These are phyloP conservation scores for Colletotrichum phormii DNA, from an alignment of 2,329 filamentous ascomycete genomes.

Conservation along the genomic window DNA sequence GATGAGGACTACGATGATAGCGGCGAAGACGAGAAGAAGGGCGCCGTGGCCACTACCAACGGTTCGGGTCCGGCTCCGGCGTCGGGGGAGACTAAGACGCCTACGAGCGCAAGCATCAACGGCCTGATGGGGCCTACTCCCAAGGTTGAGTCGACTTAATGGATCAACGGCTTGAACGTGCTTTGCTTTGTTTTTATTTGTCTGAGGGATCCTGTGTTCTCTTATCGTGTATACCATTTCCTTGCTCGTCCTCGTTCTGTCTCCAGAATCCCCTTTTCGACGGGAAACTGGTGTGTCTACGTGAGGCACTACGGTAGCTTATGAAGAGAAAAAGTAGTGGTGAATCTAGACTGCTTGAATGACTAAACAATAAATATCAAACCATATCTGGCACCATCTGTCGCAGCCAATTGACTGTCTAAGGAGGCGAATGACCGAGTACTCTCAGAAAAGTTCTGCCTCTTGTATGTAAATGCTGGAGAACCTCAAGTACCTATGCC, in stretches of 20 bases:
- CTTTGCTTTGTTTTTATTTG: conserved; percentile 32
- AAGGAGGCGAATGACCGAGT: neutral
- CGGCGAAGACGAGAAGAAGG: conserved; percentile 84
- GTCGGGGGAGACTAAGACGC: conserved; percentile 65
- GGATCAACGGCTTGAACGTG: conserved; percentile 26
- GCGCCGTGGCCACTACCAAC: conserved; percentile 48
- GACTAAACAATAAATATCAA: neutral
- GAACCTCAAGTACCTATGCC: neutral
- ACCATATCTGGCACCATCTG: neutral
- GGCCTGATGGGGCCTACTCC: conserved; percentile 57
- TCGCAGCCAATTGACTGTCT: neutral
- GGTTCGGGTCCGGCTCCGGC: conserved; percentile 59
- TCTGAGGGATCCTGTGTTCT: conserved; percentile 22
- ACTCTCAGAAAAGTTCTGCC: neutral
- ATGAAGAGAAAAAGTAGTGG: conserved; percentile 25
- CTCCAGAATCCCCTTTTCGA: conserved; percentile 11
- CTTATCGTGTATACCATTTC: conserved; percentile 39
- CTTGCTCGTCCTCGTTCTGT: conserved; percentile 17
- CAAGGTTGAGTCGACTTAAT: conserved; percentile 57
- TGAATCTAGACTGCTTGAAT: neutral
- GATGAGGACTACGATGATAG: conserved; percentile 98
- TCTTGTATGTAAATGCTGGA: neutral
- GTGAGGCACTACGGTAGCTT: conserved; percentile 30
- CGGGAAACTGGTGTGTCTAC: conserved; percentile 8
- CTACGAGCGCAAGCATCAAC: conserved; percentile 61